These are phyloP conservation scores for Termitomyces sp. DNA, from an alignment of 768 basidiomycete genomes.

Conservation along the genomic window DNA sequence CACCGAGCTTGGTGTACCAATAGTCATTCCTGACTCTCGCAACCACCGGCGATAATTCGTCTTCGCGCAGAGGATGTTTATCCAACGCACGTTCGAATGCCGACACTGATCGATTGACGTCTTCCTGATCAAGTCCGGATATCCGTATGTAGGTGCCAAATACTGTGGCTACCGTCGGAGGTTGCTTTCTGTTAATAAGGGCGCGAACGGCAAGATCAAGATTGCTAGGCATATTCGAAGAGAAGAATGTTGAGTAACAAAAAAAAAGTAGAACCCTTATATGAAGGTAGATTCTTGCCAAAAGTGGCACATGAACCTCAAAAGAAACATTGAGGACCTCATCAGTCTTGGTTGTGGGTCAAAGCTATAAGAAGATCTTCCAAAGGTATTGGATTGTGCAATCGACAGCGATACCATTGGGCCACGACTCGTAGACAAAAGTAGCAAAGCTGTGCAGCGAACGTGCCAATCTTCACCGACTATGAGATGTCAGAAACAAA, in stretches of 20 bases:
- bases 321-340: slow-evolving; percentile 2
- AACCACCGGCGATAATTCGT: slow-evolving; percentile 7
- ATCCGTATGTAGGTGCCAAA: slow-evolving; percentile 13
- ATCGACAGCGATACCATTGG: background rate
- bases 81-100: slow-evolving; percentile 16
- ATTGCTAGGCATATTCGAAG: slow-evolving; percentile 11
- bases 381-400: background rate
- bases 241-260: background rate
- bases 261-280: background rate
- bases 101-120: slow-evolving; percentile 4
- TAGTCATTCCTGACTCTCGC: slow-evolving; percentile 14
- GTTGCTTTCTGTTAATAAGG: slow-evolving; percentile 4
- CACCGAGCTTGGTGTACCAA: slow-evolving; percentile 16
- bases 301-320: background rate
- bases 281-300: background rate
- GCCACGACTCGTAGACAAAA: background rate
- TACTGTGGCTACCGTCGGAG: slow-evolving; percentile 12
- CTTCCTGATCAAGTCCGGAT: slow-evolving; percentile 8
- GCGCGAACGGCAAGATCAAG: slow-evolving; percentile 12
- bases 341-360: slow-evolving; percentile 5
- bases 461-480: background rate
- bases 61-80: slow-evolving; percentile 11
- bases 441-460: background rate
- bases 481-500: background rate
- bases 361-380: background rate